A percentile compares a stretch with the other conserved stretches of the same genome.
These are phyloP conservation scores for Pythium diclinum DNA, from an alignment of 352 stramenopile genomes.

Conservation along the genomic window DNA sequence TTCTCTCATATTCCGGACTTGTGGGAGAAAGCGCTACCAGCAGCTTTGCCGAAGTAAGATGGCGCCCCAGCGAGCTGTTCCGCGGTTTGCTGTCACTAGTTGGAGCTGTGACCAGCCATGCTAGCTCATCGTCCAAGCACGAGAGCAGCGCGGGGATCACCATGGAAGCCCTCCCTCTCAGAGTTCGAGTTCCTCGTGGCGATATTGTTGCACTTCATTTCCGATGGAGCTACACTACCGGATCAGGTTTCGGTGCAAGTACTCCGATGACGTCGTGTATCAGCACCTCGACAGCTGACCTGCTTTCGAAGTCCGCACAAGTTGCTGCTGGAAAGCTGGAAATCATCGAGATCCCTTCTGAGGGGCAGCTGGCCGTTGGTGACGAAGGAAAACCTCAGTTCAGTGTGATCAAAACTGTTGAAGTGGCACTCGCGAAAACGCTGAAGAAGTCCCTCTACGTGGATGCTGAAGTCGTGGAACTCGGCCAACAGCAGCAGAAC, in stretches of 20 bases:
- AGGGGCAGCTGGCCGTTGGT: background rate
- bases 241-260: slow-evolving; percentile 58
- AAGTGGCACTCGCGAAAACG: slow-evolving; percentile 66
- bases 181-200: slow-evolving; percentile 37
- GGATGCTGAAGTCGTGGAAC: slow-evolving; percentile 65
- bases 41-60: slow-evolving; percentile 47
- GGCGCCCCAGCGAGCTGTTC: slow-evolving; percentile 47
- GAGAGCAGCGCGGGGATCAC: background rate
- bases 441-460: slow-evolving; percentile 62
- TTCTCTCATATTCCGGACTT: background rate
- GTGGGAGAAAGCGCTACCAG: slow-evolving; percentile 9
- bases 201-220: slow-evolving; percentile 40
- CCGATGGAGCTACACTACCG: slow-evolving; percentile 63
- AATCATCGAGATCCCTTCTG: slow-evolving; percentile 29
- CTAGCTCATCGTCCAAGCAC: background rate
- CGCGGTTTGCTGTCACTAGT: slow-evolving; percentile 50
- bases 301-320: slow-evolving; percentile 52
- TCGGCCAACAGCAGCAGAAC: slow-evolving; percentile 77
- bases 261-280: slow-evolving; percentile 69
- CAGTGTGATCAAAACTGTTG: slow-evolving; percentile 30
- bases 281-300: slow-evolving; percentile 58
- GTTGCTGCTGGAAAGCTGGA: slow-evolving; percentile 57
- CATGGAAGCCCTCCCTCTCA: slow-evolving; percentile 33
- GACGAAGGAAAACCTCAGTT: background rate
- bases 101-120: background rate